Base-by-base conservation (phyloP, 169 alveolate genomes). In the Toxoplasma gondii region DNA sequence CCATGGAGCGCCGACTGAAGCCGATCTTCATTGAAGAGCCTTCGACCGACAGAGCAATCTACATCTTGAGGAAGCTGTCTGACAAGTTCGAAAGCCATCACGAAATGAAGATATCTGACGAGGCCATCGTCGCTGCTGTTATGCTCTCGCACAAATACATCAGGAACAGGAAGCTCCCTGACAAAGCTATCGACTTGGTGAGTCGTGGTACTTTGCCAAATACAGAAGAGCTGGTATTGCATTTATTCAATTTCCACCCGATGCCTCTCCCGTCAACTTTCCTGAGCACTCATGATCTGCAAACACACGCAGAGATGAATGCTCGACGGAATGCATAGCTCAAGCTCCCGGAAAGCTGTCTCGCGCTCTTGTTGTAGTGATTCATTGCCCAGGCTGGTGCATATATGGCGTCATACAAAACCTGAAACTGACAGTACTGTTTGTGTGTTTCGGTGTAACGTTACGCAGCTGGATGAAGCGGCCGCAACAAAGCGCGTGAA, bases 1-100 rank as follows among this genome's bases (percentile, higher is more conserved):
- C 99, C 0, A 92, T 98, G 91, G 98, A 97, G 92, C 97, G 99
- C 34, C 98, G 99, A 19, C 97, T 98, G 96, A 98, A 97, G 87
- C 99, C 98, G 17, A 97, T 98, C 45, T 91, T 95, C 49, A 98
- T 98, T 43, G 96, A 97, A 22, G 98, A 97, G 69, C 99, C 99
- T 24, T 81, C 96, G 45, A 98, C 96, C 0, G 98, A 96, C 87
- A 97, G 96, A 91, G 96, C 99, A 9, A 96, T 97, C n/a, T 95
- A 97, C 84, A 92, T 92, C 74, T 70, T 92, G 94, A 45, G 27
- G 27, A 38, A 54, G 10, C 49, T 93, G 83, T 16, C 31, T 31
- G 97, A 95, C 70, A 93, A 97, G 49, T 97, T 97, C 93, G 98
- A 97, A 91, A 97, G 94, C 36, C 98, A 96, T 88, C 94, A 94